phyloP scores from a whole-genome alignment of 345 rosid genomes.

The Syzygium jambos region DNA sequence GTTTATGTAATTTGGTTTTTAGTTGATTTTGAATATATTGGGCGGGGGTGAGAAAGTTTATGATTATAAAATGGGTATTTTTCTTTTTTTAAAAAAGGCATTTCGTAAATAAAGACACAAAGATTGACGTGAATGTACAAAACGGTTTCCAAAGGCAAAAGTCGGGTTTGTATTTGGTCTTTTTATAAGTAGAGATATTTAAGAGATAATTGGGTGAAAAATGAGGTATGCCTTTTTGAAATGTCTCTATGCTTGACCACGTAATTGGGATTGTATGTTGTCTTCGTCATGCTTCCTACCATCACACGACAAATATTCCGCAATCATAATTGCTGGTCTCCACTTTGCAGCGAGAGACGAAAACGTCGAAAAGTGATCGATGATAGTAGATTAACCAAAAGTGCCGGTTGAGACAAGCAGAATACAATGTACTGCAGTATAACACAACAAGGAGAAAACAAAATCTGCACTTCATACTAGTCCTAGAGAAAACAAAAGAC shows the following conservation, averaged over 20 bases:
- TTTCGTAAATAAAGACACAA: no score
- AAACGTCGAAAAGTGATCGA: background rate
- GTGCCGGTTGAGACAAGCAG: background rate
- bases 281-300: background rate
- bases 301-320: fast-evolving
- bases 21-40: no score
- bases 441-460: background rate
- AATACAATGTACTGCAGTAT: background rate
- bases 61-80: no score
- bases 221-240: no score
- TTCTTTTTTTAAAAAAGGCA: no score
- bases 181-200: no score
- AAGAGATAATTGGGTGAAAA: background rate
- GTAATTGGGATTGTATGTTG: no score
- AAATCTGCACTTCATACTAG: background rate
- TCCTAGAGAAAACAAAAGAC: background rate
- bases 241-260: no score
- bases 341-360: background rate
- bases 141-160: no score
- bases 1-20: background rate
- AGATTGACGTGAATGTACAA: no score
- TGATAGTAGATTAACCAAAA: background rate
- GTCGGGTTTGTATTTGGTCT: background rate
- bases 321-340: background rate
- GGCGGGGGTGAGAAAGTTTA: no score